Conservation (phyloP, 2,329 filamentous ascomycete species). For the Colletotrichum simmondsii region DNA sequence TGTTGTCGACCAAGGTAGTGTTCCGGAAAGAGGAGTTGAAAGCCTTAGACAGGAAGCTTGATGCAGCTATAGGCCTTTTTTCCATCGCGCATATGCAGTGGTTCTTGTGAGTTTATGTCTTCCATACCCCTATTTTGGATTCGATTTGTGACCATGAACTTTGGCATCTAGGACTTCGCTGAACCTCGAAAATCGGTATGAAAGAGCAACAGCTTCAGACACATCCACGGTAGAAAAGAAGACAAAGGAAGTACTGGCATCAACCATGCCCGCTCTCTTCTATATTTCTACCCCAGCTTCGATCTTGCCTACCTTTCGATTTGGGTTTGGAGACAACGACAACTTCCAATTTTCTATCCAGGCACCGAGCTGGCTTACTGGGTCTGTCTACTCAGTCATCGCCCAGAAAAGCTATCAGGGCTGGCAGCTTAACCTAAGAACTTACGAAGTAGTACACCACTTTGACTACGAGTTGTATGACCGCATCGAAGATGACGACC, state of each 20-base stretch:
- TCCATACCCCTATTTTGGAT: neutral
- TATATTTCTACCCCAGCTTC: neutral
- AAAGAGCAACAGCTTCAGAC: neutral
- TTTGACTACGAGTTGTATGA: rapidly evolving
- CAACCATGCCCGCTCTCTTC: neutral
- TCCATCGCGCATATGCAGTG: neutral
- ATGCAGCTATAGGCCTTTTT: neutral
- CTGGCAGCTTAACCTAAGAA: neutral
- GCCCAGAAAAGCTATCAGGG: neutral
- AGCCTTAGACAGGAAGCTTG: neutral
- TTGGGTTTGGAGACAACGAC: neutral
- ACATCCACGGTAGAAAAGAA: rapidly evolving
- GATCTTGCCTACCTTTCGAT: neutral
- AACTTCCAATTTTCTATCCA: neutral
- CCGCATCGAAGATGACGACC: neutral
- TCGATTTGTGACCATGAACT: neutral
- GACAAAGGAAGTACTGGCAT: neutral
- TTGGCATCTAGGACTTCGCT: neutral
- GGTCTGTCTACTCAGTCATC: neutral
- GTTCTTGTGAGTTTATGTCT: neutral
- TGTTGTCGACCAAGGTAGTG: neutral
- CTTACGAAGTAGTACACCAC: neutral
- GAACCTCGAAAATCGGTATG: neutral
- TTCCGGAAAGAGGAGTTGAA: neutral
- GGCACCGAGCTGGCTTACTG: neutral